A percentile compares a stretch with the other conserved stretches of the same genome.
Evolutionary conservation across 495 filamentous ascomycete species (phyloP).

Genomic region (Parathielavia hyrcaniae): DNA sequence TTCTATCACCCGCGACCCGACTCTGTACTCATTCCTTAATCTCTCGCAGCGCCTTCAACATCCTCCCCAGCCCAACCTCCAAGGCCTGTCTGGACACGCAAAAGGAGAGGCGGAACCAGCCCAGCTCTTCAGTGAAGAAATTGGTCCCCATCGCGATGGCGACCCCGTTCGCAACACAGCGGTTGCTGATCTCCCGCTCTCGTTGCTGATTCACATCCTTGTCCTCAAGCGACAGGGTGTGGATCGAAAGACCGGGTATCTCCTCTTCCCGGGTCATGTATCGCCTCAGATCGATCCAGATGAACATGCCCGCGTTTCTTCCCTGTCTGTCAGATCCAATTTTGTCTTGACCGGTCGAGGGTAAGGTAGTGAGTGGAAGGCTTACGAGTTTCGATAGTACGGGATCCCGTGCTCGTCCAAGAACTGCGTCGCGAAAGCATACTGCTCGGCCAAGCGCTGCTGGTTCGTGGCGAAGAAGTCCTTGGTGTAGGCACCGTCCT

Average conservation of each 20-base stretch:
- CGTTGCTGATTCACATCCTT: constrained; percentile 10
- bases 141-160: constrained; percentile 38
- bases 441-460: constrained; percentile 31
- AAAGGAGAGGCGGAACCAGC: constrained; percentile 51
- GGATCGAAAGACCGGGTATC: neutral
- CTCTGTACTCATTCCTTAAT: neutral
- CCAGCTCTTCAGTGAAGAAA: constrained; percentile 43
- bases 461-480: constrained; percentile 39
- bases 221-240: neutral
- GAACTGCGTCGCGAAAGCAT: constrained; percentile 31
- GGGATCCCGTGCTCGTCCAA: constrained; percentile 36
- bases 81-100: constrained; percentile 33
- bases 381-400: constrained; percentile 16
- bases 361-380: neutral
- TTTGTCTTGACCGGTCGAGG: neutral
- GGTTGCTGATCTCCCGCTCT: constrained; percentile 27
- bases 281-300: constrained; percentile 18
- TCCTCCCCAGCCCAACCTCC: constrained; percentile 32
- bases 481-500: constrained; percentile 39
- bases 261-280: neutral
- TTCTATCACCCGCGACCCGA: neutral
- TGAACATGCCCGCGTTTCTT: constrained; percentile 18
- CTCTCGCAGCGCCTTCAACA: constrained; percentile 8
- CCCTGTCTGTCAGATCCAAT: neutral
- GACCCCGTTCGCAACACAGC: constrained; percentile 39